Percentiles rank a stretch among this genome's conserved stretches.
These are phyloP conservation scores for Paramicrosporidium saccamoebae DNA, from an alignment of 371 early-diverging fungal species.

Conservation along the genomic window DNA sequence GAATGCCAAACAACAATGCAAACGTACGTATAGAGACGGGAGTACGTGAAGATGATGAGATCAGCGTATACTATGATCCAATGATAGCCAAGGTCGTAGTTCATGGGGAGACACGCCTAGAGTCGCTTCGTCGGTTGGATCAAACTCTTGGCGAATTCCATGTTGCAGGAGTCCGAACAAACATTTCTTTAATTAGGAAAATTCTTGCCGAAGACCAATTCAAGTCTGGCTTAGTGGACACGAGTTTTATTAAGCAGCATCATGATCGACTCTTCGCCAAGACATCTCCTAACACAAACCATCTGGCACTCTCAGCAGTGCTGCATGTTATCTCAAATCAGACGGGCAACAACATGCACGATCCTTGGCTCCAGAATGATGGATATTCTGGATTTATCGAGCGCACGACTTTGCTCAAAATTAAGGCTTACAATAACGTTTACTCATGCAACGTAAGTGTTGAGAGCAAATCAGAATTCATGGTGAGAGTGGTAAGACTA, in stretches of 20 bases:
- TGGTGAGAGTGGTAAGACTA: too few relatives aligned
- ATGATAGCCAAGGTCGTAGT: conserved; percentile 91
- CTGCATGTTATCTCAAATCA: too few relatives aligned
- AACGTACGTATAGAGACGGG: conserved; percentile 65
- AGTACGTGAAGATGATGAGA: conserved; percentile 56
- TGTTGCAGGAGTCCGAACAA: conserved; percentile 60
- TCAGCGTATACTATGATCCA: conserved; percentile 76
- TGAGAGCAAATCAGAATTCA: too few relatives aligned
- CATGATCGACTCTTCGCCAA: conserved; percentile 23
- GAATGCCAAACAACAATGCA: conserved; percentile 14
- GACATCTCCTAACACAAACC: too few relatives aligned
- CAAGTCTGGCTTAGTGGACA: conserved; percentile 57
- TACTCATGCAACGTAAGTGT: too few relatives aligned
- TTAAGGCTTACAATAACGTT: too few relatives aligned
- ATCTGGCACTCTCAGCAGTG: too few relatives aligned
- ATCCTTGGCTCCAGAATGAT: too few relatives aligned
- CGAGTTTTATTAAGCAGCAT: conserved; percentile 59
- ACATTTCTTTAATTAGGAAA: conserved; percentile 52
- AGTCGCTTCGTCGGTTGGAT: conserved; percentile 38
- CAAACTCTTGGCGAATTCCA: conserved; percentile 46
- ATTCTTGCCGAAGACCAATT: conserved; percentile 48
- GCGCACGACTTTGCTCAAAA: too few relatives aligned
- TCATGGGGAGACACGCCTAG: conserved; percentile 39
- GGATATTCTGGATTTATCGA: too few relatives aligned
- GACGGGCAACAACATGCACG: too few relatives aligned